Evolutionary conservation across 106 monocot species (phyloP), one percentile per base, ranked within the genome.

Genomic region (Apostasia shenzhenica): DNA sequence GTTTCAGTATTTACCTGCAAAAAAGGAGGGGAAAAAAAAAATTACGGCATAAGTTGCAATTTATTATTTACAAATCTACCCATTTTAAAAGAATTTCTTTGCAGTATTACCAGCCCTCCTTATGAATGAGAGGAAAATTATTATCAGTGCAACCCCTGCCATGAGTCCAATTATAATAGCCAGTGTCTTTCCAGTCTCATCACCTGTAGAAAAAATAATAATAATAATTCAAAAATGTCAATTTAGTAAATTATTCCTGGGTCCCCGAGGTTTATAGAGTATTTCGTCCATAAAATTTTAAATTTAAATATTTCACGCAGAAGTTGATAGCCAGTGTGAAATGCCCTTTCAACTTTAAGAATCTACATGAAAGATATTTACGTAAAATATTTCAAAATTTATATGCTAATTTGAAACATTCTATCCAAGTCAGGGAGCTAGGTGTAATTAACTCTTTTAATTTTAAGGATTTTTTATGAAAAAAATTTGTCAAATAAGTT

Each of bases 131-230:
- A 75, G 72, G 47, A 80, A 76, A 73, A 84, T 50, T 45, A 84
- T 73, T 57, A 84, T 66, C 49, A 84, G 68, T 38, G 80, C 84
- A 9, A 84, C 61, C 7, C 72, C 84, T 11, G 77, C 80, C 59
- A 84, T 65, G 59, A 84, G 80, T 12, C 84, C 84, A 41, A 84
- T 70, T 13, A 84, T 80, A 51, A 84, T 77, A 48, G 80, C 80
- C 5, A 80, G 58, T 11, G 76, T 84, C 73, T 84, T 84, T 14
- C 80, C 76, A 3, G 80, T 50, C 51, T 77, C 72, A 61, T 69
- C 70, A 42, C 45, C 76, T 72, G 51, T 13, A 60, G 46, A 68
- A 46, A 50, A 74, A 38, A 0, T 12, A 10, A 56, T 42, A 48
- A 48, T 1, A 41, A 69, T 73, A 10, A 3, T 14, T 43, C 8